Evolutionary conservation across 345 rosid genomes (phyloP).

Genomic region (Odontarrhena argentea): DNA sequence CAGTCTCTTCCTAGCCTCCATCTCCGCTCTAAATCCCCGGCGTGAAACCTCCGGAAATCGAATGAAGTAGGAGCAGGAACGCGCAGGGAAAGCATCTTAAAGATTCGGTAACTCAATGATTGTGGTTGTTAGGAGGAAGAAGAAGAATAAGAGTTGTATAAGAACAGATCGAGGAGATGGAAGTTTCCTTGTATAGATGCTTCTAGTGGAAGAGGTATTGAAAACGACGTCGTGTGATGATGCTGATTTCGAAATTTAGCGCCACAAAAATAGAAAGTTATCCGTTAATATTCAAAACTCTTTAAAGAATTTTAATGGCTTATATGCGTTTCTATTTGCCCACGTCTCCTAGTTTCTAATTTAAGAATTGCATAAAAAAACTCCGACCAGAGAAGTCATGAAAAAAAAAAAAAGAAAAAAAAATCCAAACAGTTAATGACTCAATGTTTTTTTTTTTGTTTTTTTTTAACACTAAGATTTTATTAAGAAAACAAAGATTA

Average conservation of each 20-base stretch:
- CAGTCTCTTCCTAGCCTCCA: conserved; percentile 23
- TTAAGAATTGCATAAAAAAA: conserved; percentile 8
- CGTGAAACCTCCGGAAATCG: conserved; percentile 3
- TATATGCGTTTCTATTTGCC: conserved; percentile 27
- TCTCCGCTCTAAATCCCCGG: conserved; percentile 6
- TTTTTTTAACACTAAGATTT: too few species aligned
- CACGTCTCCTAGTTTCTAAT: conserved; percentile 25
- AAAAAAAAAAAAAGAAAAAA: background rate
- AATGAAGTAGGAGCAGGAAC: conserved; percentile 34
- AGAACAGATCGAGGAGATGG: background rate
- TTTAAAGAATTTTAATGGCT: conserved; percentile 10
- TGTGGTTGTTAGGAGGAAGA: conserved; percentile 7
- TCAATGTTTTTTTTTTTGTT: too few species aligned
- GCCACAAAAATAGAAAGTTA: conserved; percentile 27
- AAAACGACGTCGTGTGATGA: conserved; percentile 33
- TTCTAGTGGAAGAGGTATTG: conserved; percentile 18
- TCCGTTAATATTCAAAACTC: conserved; percentile 21
- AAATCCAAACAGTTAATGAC: background rate
- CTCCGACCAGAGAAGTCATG: conserved; percentile 6
- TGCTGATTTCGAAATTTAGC: conserved; percentile 38
- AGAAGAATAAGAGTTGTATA: conserved; percentile 1
- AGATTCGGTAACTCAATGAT: background rate
- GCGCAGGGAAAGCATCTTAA: conserved; percentile 35
- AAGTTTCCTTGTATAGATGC: conserved; percentile 18
- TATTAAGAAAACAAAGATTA: too few species aligned